Conservation (phyloP, 345 rosid species). For the Chamaenerion angustifolium region DNA sequence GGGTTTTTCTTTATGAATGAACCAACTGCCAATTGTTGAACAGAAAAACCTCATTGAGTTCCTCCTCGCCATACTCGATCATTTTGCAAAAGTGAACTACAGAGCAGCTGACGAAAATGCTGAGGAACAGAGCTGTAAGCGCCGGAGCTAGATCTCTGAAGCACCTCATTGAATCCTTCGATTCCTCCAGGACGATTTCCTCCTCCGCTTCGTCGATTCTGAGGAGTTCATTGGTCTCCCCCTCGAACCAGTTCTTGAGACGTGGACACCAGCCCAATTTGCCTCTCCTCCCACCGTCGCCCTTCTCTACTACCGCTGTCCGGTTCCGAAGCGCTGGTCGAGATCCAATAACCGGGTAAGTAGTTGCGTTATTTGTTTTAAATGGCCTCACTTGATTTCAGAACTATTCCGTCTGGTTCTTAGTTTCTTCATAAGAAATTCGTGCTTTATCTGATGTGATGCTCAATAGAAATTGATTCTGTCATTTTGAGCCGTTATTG, state of each 20-base stretch:
- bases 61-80: neutral
- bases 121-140: constrained; percentile 9
- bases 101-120: constrained; percentile 7
- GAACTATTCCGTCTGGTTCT: neutral
- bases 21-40: no score
- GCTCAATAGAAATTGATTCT: no score
- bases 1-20: constrained; percentile 9
- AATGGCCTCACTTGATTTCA: neutral
- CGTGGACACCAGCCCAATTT: neutral
- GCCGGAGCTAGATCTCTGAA: constrained; percentile 16
- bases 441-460: no score
- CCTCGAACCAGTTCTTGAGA: neutral
- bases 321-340: constrained; percentile 39
- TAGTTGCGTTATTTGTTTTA: no score
- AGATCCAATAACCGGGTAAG: constrained; percentile 24
- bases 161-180: constrained; percentile 15
- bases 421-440: neutral
- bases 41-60: neutral
- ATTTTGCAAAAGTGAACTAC: neutral
- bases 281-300: constrained; percentile 9
- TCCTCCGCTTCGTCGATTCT: constrained; percentile 10
- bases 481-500: no score
- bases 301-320: constrained; percentile 16
- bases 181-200: constrained; percentile 7
- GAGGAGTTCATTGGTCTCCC: constrained; percentile 1